phyloP scores from a whole-genome alignment of 257 asterid genomes.

The Salvia splendens region DNA sequence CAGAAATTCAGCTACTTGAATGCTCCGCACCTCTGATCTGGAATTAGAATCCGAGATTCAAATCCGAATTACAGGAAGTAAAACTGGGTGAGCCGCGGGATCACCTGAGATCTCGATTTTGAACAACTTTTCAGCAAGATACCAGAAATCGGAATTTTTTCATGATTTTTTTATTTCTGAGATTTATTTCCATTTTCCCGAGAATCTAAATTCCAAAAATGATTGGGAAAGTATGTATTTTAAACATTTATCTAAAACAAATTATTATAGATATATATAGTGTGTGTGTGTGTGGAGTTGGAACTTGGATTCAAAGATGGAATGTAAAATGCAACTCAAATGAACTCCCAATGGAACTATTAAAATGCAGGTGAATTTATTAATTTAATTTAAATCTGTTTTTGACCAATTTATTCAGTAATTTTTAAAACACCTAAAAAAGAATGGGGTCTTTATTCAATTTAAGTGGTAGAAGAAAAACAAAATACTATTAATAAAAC shows the following conservation, averaged over 20 bases:
- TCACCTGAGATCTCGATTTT: constrained; percentile 51
- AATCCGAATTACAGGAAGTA: constrained; percentile 30
- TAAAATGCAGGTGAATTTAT: constrained; percentile 24
- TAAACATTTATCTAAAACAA: neutral
- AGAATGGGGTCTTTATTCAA: neutral
- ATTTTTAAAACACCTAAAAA: neutral
- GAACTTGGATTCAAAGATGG: constrained; percentile 37
- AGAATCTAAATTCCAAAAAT: constrained; percentile 36
- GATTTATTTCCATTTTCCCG: constrained; percentile 38
- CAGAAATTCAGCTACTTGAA: constrained; percentile 35
- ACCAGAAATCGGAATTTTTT: constrained; percentile 19
- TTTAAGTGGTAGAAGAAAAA: neutral
- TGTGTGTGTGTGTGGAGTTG: constrained; percentile 19
- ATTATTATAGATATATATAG: constrained; percentile 16
- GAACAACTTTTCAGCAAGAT: constrained; percentile 23
- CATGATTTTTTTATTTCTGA: constrained; percentile 36
- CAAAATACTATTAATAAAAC: neutral
- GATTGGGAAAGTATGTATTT: constrained; percentile 24
- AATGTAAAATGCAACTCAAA: constrained; percentile 50
- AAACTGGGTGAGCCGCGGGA: constrained; percentile 33
- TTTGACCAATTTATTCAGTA: neutral
- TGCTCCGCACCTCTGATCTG: constrained; percentile 40
- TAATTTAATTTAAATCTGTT: neutral
- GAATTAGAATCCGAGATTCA: constrained; percentile 35
- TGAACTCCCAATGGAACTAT: constrained; percentile 35